These are phyloP conservation scores for Roridomyces roridus DNA, from an alignment of 768 basidiomycete species.

Conservation along the genomic window DNA sequence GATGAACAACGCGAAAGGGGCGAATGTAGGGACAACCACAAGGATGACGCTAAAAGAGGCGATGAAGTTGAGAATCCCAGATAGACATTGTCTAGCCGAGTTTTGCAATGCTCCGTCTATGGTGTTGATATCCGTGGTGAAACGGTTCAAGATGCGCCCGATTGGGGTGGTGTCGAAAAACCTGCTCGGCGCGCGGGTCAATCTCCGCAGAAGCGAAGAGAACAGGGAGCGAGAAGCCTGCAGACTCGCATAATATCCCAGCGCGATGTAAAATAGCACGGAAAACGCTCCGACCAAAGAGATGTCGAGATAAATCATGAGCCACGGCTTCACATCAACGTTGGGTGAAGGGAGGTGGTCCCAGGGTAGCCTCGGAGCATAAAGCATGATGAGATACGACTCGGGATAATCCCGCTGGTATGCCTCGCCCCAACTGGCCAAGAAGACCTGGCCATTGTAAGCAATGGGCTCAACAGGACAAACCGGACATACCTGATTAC, in stretches of 20 bases:
- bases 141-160: conserved; percentile 81
- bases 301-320: conserved; percentile 67
- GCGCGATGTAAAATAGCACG: conserved; percentile 58
- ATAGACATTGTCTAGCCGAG: conserved; percentile 60
- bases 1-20: conserved; percentile 70
- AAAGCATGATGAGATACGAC: conserved; percentile 18
- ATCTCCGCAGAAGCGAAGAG: conserved; percentile 53
- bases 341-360: conserved; percentile 62
- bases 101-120: conserved; percentile 69
- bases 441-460: conserved; percentile 54
- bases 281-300: conserved; percentile 62
- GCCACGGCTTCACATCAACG: conserved; percentile 67
- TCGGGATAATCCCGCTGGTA: conserved; percentile 46
- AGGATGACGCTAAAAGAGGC: conserved; percentile 71
- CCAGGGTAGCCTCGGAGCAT: conserved; percentile 46
- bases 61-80: conserved; percentile 64
- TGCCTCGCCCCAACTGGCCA: conserved; percentile 74
- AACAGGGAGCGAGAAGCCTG: conserved; percentile 71
- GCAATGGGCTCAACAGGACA: background rate
- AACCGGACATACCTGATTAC: conserved; percentile 54
- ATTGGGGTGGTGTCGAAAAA: conserved; percentile 80
- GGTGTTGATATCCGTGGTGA: conserved; percentile 78
- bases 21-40: conserved; percentile 65
- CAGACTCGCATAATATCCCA: conserved; percentile 74
- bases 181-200: conserved; percentile 67